phyloP scores from a whole-genome alignment of 1,139 yeast species.

The Suhomyces ambrosiae region DNA sequence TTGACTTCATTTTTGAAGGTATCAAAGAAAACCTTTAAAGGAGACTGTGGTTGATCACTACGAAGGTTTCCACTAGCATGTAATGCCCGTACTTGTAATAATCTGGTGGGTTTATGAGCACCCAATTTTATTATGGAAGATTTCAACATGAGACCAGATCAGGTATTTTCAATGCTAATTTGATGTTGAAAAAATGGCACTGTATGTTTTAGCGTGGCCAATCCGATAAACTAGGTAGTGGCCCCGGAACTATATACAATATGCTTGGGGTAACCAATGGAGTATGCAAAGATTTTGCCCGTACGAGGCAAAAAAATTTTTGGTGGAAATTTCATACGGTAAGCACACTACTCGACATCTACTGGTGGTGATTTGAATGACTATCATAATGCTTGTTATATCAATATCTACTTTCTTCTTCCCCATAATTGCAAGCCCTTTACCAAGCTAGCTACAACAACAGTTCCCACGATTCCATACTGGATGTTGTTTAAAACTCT shows the following conservation, averaged over 20 bases:
- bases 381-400: background rate
- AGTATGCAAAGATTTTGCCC: background rate
- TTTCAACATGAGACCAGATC: slow-evolving; percentile 14
- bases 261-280: slow-evolving; percentile 2
- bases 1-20: slow-evolving; percentile 91
- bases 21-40: slow-evolving; percentile 89
- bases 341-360: slow-evolving; percentile 6
- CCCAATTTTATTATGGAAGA: slow-evolving; percentile 12
- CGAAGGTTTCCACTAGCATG: slow-evolving; percentile 14
- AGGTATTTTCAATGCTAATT: slow-evolving; percentile 1
- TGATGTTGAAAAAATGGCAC: slow-evolving; percentile 3
- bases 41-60: slow-evolving; percentile 56
- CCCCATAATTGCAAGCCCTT: slow-evolving; percentile 12
- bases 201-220: background rate
- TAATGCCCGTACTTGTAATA: slow-evolving; percentile 12
- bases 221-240: background rate
- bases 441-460: slow-evolving; percentile 18
- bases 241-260: slow-evolving; percentile 7
- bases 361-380: too few relatives aligned
- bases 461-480: slow-evolving; percentile 21
- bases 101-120: slow-evolving; percentile 3
- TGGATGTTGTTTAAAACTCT: slow-evolving; percentile 39
- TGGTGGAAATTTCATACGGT: slow-evolving; percentile 7
- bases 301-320: slow-evolving; percentile 8
- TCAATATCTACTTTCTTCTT: background rate